Percentiles rank a stretch among this genome's conserved stretches.
Evolutionary conservation across 805 yeast species (phyloP).

Genomic region (Saccharomycopsis lassenensis): DNA sequence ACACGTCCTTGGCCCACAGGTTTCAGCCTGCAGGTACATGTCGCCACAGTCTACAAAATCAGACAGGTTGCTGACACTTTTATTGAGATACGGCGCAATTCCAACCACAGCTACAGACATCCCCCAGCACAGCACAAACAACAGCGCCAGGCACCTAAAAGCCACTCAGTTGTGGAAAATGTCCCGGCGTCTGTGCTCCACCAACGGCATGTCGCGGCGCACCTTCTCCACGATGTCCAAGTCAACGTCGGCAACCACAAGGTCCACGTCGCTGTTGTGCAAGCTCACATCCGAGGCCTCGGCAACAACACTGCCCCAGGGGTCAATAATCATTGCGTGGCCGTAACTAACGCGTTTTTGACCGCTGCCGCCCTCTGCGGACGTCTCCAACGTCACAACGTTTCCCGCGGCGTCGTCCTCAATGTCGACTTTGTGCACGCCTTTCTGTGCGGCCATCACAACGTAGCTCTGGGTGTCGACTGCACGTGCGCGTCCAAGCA

Average conservation of each 20-base stretch:
- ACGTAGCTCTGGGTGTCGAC: slow-evolving; percentile 82
- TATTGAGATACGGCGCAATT: neutral
- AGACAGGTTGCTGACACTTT: neutral
- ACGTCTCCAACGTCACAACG: slow-evolving; percentile 2
- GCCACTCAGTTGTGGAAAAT: slow-evolving; percentile 28
- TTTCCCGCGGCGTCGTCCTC: slow-evolving; percentile 23
- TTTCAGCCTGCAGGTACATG: neutral
- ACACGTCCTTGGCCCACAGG: neutral
- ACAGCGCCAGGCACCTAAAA: slow-evolving; percentile 19
- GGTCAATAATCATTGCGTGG: slow-evolving; percentile 76
- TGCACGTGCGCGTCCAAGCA: slow-evolving; percentile 74
- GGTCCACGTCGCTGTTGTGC: slow-evolving; percentile 29
- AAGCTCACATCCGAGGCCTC: slow-evolving; percentile 35
- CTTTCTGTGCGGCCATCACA: slow-evolving; percentile 82
- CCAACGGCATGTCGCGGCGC: slow-evolving; percentile 65
- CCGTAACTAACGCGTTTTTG: slow-evolving; percentile 68
- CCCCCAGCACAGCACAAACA: slow-evolving; percentile 5
- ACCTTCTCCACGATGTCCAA: slow-evolving; percentile 35
- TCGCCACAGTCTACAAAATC: neutral
- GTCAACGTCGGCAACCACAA: slow-evolving; percentile 61
- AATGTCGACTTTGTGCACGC: slow-evolving; percentile 49
- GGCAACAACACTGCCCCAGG: slow-evolving; percentile 77
- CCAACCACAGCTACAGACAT: neutral
- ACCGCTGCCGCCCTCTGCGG: slow-evolving; percentile 21
- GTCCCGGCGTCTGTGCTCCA: slow-evolving; percentile 60